Base-by-base conservation (phyloP, 352 stramenopile genomes). In the Phytophthora sojae region DNA sequence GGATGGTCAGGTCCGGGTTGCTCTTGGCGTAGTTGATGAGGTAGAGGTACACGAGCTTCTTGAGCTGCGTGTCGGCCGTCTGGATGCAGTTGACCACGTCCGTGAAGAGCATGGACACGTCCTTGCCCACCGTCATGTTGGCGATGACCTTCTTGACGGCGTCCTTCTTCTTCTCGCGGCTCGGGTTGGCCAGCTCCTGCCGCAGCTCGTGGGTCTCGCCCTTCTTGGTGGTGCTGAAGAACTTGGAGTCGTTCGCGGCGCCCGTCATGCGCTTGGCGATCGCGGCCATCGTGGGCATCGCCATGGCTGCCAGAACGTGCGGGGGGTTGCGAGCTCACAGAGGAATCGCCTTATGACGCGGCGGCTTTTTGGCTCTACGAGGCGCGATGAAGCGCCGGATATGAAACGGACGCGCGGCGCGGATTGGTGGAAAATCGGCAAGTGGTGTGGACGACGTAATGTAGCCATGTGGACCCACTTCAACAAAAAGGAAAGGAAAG, bases 21-120 rank as follows among this genome's bases (percentile, higher is more conserved):
- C 91, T 99, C 89, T 99, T 99, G 79, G 98, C 98, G 82, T 99
- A 99, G 87, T 99, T 99, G 81, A 99, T 99, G 44, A 99, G 81
- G 79, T 99, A 99, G 19, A 99, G 76, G 79, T 99, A 99, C 52
- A 99, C 98, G 17, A 99, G 85, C 74, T 99, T 99, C 81, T 99
- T 99, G 45, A 99, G 80, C 77, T 99, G 97, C 71, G 99, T 98
- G 75, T 99, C 98, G 25, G 91, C 91, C 17, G 98, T 99, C 76
- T 99, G 97, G 69, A 99, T 99, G 85, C 98, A 99, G 81, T 99
- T 99, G 19, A 99, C 88, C 11, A 99, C 97, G 80, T 99, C 98
- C 12, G 97, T 99, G 84, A 99, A 99, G 35, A 99, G 93, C 87
- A 97, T 98, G 14, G 93, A 98, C 12, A 99, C 97, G 82, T 99